These are phyloP conservation scores for Saposhnikovia divaricata DNA, from an alignment of 129 eudicot genomes.

Conservation along the genomic window DNA sequence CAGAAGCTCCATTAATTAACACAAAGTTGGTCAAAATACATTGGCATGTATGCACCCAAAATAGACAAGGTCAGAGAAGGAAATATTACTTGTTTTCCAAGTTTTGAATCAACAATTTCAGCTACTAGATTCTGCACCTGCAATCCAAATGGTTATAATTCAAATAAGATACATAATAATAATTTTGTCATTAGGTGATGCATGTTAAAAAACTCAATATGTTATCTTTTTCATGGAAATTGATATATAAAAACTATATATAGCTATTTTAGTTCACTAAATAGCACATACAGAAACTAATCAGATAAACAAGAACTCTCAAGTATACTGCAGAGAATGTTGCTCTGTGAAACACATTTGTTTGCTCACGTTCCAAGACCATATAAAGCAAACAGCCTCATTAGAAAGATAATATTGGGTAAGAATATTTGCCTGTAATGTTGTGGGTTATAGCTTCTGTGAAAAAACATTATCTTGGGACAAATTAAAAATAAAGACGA, in stretches of 20 bases:
- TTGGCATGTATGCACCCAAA: not conserved
- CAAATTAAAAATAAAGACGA: not conserved
- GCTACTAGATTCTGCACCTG: slow-evolving; percentile 97
- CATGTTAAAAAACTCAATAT: not conserved
- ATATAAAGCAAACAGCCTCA: not conserved
- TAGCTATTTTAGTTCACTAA: not conserved
- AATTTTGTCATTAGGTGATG: not conserved
- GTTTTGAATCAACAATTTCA: slow-evolving; percentile 86
- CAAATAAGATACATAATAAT: not conserved
- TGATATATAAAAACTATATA: not conserved
- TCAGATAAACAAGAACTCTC: not conserved
- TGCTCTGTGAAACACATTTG: not conserved
- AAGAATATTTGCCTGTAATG: not conserved
- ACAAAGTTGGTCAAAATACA: not conserved
- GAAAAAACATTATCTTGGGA: not conserved
- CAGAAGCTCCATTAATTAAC: not conserved
- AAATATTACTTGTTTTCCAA: slow-evolving; percentile 83
- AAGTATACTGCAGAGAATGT: not conserved
- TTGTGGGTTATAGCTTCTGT: not conserved
- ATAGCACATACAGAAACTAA: not conserved
- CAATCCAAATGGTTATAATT: slow-evolving; percentile 10
- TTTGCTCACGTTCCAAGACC: not conserved
- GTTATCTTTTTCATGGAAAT: not conserved
- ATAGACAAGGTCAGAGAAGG: not conserved
- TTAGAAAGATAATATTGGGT: not conserved